Evolutionary conservation across 139 green algal species (phyloP).

Genomic region (Volvox africanus): DNA sequence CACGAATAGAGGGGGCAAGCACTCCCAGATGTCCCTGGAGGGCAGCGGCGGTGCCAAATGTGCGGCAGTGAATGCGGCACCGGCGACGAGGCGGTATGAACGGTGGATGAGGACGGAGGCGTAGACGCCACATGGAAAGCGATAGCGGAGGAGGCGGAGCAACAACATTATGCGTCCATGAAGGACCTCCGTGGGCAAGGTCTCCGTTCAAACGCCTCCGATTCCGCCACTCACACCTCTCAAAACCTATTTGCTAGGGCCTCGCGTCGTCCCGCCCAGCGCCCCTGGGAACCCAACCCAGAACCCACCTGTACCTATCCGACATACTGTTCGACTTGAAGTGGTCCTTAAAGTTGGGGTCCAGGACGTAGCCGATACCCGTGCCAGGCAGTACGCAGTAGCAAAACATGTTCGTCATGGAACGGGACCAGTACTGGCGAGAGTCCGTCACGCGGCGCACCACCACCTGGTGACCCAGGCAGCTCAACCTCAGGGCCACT

Average conservation of each 20-base stretch:
- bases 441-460: constrained; percentile 58
- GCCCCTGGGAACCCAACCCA: not conserved
- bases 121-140: no score
- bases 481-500: constrained; percentile 47
- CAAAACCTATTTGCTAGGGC: no score
- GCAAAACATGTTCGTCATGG: constrained; percentile 62
- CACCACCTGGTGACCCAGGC: constrained; percentile 53
- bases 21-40: constrained; percentile 61
- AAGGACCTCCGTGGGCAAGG: no score
- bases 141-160: no score
- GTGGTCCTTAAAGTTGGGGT: constrained; percentile 56
- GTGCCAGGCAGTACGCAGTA: constrained; percentile 40
- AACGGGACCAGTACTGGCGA: constrained; percentile 59
- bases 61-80: no score
- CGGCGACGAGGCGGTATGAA: no score
- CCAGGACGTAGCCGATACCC: constrained; percentile 57
- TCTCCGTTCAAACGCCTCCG: no score
- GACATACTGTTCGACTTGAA: constrained; percentile 58
- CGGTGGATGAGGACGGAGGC: no score
- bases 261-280: not conserved
- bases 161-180: no score
- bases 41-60: not conserved
- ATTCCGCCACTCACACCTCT: no score
- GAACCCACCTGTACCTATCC: constrained; percentile 51
- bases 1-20: constrained; percentile 60